Conservation (phyloP, 257 asterid genomes). For the Capsicum chinense region DNA sequence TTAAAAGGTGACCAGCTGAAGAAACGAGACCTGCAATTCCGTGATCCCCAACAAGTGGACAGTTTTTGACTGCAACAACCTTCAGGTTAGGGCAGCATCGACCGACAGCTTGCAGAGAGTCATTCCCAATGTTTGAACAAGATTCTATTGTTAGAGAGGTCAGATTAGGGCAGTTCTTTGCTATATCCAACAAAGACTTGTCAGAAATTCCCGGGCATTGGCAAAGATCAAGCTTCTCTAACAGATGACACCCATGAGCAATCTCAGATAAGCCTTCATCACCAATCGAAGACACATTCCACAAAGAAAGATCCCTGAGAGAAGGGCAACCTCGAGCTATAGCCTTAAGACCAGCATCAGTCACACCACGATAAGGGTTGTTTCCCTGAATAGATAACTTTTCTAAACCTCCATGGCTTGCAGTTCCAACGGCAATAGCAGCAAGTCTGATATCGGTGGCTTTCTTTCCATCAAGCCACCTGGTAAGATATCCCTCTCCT, state of each 20-base stretch:
- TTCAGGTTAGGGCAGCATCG: conserved; percentile 45
- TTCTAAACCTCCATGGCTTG: conserved; percentile 76
- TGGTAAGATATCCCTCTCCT: conserved; percentile 62
- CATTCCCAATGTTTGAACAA: no score
- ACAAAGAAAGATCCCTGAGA: conserved; percentile 65
- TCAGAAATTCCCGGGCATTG: conserved; percentile 75
- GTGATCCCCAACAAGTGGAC: conserved; percentile 70
- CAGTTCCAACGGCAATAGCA: conserved; percentile 75
- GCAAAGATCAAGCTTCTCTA: conserved; percentile 84
- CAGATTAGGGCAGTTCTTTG: conserved; percentile 70
- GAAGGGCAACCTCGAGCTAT: conserved; percentile 77
- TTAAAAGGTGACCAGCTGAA: conserved; percentile 59
- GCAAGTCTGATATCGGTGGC: conserved; percentile 86
- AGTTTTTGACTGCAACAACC: conserved; percentile 59
- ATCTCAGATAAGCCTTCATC: conserved; percentile 82
- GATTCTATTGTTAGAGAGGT: conserved; percentile 48
- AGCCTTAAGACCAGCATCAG: conserved; percentile 71
- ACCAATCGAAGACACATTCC: conserved; percentile 65
- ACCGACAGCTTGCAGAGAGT: not conserved
- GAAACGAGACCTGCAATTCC: conserved; percentile 71
- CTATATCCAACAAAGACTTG: conserved; percentile 61
- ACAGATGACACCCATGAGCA: conserved; percentile 65
- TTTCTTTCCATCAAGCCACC: conserved; percentile 80
- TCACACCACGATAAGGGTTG: conserved; percentile 54
- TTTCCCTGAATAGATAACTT: conserved; percentile 81